These are phyloP conservation scores for Filosporella fistucella DNA, from an alignment of 495 filamentous ascomycete genomes.

Conservation along the genomic window DNA sequence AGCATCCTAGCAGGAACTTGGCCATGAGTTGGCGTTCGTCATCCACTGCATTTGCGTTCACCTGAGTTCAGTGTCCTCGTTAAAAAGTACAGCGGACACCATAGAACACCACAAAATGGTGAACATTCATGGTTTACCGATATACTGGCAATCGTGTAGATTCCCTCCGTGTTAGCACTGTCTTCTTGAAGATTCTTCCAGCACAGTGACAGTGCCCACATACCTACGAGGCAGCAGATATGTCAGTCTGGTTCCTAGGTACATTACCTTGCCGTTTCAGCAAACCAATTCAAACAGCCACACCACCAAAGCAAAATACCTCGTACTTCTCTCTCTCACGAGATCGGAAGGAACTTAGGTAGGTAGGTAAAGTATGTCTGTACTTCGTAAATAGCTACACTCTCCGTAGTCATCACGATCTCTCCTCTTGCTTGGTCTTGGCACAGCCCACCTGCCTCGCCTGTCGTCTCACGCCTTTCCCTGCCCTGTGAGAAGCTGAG, in stretches of 20 bases:
- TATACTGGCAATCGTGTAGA: too few relatives aligned
- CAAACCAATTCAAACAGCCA: conserved; percentile 2
- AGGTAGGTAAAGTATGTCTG: too few relatives aligned
- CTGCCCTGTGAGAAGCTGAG: conserved; percentile 5
- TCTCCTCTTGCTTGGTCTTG: conserved; percentile 6
- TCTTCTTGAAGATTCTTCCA: not conserved
- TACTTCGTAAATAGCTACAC: conserved; percentile 11
- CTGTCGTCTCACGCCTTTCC: not conserved
- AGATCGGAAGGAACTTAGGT: conserved; percentile 9
- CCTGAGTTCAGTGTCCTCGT: too few relatives aligned
- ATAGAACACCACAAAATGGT: too few relatives aligned
- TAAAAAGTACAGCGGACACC: too few relatives aligned
- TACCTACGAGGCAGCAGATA: not conserved
- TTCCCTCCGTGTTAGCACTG: too few relatives aligned
- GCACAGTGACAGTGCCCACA: not conserved
- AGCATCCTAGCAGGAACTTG: too few relatives aligned
- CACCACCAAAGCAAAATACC: not conserved
- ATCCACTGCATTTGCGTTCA: too few relatives aligned
- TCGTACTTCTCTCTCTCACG: not conserved
- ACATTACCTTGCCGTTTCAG: too few relatives aligned
- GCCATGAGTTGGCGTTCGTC: too few relatives aligned
- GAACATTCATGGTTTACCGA: too few relatives aligned
- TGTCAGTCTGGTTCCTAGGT: not conserved
- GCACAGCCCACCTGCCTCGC: not conserved
- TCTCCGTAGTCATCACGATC: too few relatives aligned